Percentiles rank a stretch among this genome's conserved stretches.
Conservation (phyloP, 139 green algal genomes). For the Closterium sp. region DNA sequence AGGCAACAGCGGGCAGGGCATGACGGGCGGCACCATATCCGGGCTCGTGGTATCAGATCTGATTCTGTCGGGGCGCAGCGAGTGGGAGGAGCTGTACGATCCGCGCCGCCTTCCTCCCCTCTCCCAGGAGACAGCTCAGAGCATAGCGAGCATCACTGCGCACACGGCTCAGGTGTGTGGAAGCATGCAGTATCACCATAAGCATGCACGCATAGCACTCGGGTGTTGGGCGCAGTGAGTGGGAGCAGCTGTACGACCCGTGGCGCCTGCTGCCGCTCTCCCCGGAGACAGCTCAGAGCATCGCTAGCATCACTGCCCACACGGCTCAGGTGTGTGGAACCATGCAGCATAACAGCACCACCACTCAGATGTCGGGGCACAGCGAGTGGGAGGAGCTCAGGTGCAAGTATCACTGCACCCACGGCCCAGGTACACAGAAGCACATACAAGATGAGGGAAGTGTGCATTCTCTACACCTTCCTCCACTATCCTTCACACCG, state of each 20-base stretch:
- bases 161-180: slow-evolving; percentile 8
- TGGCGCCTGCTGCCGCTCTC: neutral
- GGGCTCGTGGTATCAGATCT: slow-evolving; percentile 56
- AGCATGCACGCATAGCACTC: too few relatives aligned
- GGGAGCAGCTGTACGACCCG: slow-evolving; percentile 43
- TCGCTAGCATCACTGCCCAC: neutral
- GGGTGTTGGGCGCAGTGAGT: slow-evolving; percentile 22
- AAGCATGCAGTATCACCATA: too few relatives aligned
- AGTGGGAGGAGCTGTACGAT: slow-evolving; percentile 46
- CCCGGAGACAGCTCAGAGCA: neutral
- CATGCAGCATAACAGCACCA: too few relatives aligned
- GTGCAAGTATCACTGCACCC: too few relatives aligned
- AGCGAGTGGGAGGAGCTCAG: too few relatives aligned
- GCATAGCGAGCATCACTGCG: neutral
- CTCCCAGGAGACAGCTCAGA: neutral
- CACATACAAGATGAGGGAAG: too few relatives aligned
- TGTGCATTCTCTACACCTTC: too few relatives aligned
- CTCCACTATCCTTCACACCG: too few relatives aligned
- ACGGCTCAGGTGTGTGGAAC: neutral
- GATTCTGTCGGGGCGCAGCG: slow-evolving; percentile 53
- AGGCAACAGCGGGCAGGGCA: slow-evolving; percentile 68
- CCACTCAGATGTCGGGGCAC: too few relatives aligned
- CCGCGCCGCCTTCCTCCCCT: neutral
- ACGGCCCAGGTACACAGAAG: too few relatives aligned
- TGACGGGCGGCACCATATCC: slow-evolving; percentile 65